These are phyloP conservation scores for Chrysochromulina tobinii DNA, from an alignment of 78 protist species.

Conservation along the genomic window DNA sequence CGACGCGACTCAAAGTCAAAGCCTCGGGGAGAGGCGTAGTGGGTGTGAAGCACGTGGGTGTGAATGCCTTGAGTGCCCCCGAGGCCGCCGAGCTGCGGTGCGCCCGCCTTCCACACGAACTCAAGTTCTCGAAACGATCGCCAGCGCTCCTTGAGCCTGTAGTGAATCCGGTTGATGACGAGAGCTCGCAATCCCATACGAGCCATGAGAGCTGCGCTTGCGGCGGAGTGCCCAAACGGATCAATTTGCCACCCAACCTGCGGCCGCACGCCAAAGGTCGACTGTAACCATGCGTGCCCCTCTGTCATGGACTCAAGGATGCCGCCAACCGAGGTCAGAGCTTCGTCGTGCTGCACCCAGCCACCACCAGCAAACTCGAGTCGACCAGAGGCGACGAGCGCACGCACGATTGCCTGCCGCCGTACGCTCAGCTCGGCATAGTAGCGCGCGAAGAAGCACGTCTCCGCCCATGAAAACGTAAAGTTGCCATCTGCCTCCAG, in stretches of 20 bases:
- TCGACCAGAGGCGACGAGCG: background rate
- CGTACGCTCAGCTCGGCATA: background rate
- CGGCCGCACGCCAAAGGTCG: background rate
- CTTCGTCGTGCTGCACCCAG: constrained; percentile 49
- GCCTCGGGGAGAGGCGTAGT: background rate
- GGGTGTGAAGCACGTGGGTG: constrained; percentile 22
- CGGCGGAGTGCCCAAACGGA: constrained; percentile 44
- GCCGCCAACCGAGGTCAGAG: background rate
- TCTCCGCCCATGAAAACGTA: constrained; percentile 16
- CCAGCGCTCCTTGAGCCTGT: background rate
- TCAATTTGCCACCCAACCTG: constrained; percentile 53
- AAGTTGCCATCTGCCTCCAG: background rate
- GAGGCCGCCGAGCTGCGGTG: background rate
- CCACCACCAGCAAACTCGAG: constrained; percentile 46
- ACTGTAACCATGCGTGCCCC: constrained; percentile 29
- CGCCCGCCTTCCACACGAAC: background rate
- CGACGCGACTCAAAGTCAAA: constrained; percentile 26
- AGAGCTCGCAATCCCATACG: background rate
- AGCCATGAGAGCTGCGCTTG: background rate
- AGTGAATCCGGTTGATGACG: constrained; percentile 31
- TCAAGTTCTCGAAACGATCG: background rate
- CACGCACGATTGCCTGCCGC: background rate
- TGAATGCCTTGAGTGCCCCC: background rate
- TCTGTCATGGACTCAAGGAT: background rate
- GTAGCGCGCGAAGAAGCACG: constrained; percentile 33